phyloP scores from a whole-genome alignment of 2,329 filamentous ascomycete species.

The Verticillium tricorpus region DNA sequence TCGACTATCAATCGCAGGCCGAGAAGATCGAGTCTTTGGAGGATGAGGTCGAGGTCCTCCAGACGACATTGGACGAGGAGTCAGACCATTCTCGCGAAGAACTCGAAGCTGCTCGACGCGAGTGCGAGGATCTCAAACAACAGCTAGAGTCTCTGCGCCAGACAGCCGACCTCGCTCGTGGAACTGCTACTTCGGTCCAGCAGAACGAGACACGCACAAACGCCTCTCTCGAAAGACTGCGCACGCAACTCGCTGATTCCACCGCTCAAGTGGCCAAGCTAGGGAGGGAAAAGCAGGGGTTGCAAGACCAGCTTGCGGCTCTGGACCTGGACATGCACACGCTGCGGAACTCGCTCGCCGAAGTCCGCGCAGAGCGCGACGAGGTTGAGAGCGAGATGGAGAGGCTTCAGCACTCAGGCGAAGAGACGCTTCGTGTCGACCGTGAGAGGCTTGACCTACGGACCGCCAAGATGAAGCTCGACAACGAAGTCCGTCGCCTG shows the following conservation, averaged over 20 bases:
- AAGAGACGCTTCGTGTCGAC: slow-evolving; percentile 57
- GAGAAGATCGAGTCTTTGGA: slow-evolving; percentile 66
- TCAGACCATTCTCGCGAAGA: slow-evolving; percentile 52
- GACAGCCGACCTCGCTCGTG: slow-evolving; percentile 12
- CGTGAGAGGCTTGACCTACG: slow-evolving; percentile 66
- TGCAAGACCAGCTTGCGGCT: slow-evolving; percentile 60
- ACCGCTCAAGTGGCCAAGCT: slow-evolving; percentile 53
- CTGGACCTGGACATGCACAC: slow-evolving; percentile 57
- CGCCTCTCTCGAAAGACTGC: slow-evolving; percentile 47
- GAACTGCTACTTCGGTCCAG: slow-evolving; percentile 7
- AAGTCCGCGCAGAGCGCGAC: slow-evolving; percentile 61
- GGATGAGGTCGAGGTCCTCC: slow-evolving; percentile 72
- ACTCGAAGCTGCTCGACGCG: slow-evolving; percentile 36
- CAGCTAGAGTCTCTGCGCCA: slow-evolving; percentile 33
- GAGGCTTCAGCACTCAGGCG: slow-evolving; percentile 48
- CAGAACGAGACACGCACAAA: slow-evolving; percentile 9
- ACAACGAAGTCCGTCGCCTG: slow-evolving; percentile 61
- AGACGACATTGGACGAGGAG: slow-evolving; percentile 61
- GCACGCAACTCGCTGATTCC: slow-evolving; percentile 53
- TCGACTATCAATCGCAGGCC: slow-evolving; percentile 56
- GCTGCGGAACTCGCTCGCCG: slow-evolving; percentile 50
- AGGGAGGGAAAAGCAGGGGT: slow-evolving; percentile 54
- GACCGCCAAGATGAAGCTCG: slow-evolving; percentile 62
- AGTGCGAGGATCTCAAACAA: slow-evolving; percentile 37
- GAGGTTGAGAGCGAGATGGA: slow-evolving; percentile 59